These are phyloP conservation scores for Funneliformis geosporum DNA, from an alignment of 192 early-diverging fungal genomes.

Conservation along the genomic window DNA sequence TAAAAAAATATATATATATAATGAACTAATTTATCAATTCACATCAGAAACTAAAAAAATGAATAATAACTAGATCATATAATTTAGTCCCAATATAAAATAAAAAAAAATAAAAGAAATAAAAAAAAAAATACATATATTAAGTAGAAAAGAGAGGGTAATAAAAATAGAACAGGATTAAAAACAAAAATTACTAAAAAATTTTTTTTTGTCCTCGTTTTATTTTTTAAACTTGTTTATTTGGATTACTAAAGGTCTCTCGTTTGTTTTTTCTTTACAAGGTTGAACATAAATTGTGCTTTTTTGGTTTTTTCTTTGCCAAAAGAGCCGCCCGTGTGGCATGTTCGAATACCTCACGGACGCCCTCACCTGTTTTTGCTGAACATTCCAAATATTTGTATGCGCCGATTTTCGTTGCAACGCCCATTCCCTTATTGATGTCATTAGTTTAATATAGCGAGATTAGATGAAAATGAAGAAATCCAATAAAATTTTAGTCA, in stretches of 20 bases:
- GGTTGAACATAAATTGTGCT: background rate
- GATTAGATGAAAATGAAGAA: background rate
- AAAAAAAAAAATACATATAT: no score
- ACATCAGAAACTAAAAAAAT: no score
- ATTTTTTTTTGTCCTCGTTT: background rate
- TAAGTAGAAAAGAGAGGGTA: no score
- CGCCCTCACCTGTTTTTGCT: slow-evolving; percentile 75
- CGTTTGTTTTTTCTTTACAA: background rate
- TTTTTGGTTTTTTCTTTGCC: slow-evolving; percentile 35
- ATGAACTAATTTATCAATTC: no score
- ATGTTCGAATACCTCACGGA: slow-evolving; percentile 83
- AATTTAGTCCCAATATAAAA: no score
- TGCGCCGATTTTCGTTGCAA: slow-evolving; percentile 78
- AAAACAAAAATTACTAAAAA: no score
- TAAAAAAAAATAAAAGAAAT: no score
- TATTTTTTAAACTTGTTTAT: background rate
- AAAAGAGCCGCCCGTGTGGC: slow-evolving; percentile 80
- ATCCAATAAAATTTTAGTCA: background rate
- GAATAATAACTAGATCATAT: no score
- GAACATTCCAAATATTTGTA: slow-evolving; percentile 86
- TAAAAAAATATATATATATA: no score
- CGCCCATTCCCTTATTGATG: slow-evolving; percentile 56
- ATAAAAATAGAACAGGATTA: no score
- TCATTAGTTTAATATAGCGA: background rate
- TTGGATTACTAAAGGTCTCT: background rate